These are phyloP conservation scores for Fusarium annulatum DNA, from an alignment of 2,329 filamentous ascomycete species.

Conservation along the genomic window DNA sequence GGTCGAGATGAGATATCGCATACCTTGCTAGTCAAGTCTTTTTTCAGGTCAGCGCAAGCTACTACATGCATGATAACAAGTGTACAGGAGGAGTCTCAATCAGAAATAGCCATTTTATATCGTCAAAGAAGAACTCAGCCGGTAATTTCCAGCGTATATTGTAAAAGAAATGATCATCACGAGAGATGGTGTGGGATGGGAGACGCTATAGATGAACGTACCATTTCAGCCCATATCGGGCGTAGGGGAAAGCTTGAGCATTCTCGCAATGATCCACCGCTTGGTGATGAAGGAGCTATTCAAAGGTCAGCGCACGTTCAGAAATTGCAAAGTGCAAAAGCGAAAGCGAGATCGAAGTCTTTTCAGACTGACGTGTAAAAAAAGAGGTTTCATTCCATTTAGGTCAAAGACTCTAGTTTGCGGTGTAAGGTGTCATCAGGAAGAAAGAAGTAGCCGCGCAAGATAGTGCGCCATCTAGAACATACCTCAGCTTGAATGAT, in stretches of 20 bases:
- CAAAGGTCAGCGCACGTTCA: slow-evolving; percentile 44
- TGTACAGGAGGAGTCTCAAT: slow-evolving; percentile 53
- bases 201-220: slow-evolving; percentile 40
- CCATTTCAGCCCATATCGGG: slow-evolving; percentile 39
- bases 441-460: slow-evolving; percentile 43
- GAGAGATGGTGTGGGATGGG: slow-evolving; percentile 21
- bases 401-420: slow-evolving; percentile 99
- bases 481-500: slow-evolving; percentile 43
- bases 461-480: slow-evolving; percentile 13
- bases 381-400: slow-evolving; percentile 79
- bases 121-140: slow-evolving; percentile 84
- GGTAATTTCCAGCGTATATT: slow-evolving; percentile 94
- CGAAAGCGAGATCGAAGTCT: slow-evolving; percentile 45
- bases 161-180: slow-evolving; percentile 74
- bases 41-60: slow-evolving; percentile 48
- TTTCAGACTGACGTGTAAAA: slow-evolving; percentile 94
- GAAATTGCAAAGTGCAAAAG: slow-evolving; percentile 17
- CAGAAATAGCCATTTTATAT: slow-evolving; percentile 90
- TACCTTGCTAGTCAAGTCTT: slow-evolving; percentile 49
- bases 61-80: slow-evolving; percentile 16
- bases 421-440: slow-evolving; percentile 88
- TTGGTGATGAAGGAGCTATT: slow-evolving; percentile 41
- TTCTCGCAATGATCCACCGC: slow-evolving; percentile 44
- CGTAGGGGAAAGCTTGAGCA: slow-evolving; percentile 13
- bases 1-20: slow-evolving; percentile 32